Evolutionary conservation across 192 early-diverging fungal genomes (phyloP).

Genomic region (Backusella macrospora): DNA sequence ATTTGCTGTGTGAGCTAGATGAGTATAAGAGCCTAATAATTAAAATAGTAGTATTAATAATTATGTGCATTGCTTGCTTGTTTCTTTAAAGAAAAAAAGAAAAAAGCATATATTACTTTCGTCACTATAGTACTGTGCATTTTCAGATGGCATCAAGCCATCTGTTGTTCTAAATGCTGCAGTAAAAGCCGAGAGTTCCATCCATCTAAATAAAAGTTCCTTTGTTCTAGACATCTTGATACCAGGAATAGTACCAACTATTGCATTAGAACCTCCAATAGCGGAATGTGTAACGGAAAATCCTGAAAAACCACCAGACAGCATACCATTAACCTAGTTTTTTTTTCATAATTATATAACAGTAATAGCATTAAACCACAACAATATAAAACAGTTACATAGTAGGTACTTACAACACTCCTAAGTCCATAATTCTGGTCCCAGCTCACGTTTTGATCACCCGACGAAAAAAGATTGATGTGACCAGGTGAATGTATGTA

Average conservation of each 20-base stretch:
- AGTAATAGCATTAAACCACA: no score
- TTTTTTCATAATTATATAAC: background rate
- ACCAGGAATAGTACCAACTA: constrained; percentile 27
- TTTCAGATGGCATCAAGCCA: constrained; percentile 36
- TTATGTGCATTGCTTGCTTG: background rate
- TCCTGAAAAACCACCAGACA: constrained; percentile 41
- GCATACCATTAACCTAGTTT: constrained; percentile 38
- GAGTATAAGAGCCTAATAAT: constrained; percentile 23
- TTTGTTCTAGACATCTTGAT: constrained; percentile 21
- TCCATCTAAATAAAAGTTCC: constrained; percentile 42
- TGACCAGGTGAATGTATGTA: constrained; percentile 38
- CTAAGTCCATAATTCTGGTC: constrained; percentile 44
- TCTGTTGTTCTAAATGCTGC: constrained; percentile 36
- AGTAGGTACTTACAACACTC: constrained; percentile 33
- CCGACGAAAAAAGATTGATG: constrained; percentile 41
- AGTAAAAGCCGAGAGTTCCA: constrained; percentile 45
- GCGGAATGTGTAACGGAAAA: constrained; percentile 39
- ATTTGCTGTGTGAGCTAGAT: constrained; percentile 32
- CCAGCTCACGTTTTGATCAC: constrained; percentile 47
- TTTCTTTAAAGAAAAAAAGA: no score
- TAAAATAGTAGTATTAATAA: background rate
- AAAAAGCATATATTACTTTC: constrained; percentile 27
- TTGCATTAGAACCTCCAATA: constrained; percentile 38
- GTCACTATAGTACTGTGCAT: constrained; percentile 44
- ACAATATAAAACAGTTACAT: no score